Evolutionary conservation across 2,329 filamentous ascomycete species (phyloP), one percentile per base, ranked within the genome.

Genomic region (Neobulgaria alba): DNA sequence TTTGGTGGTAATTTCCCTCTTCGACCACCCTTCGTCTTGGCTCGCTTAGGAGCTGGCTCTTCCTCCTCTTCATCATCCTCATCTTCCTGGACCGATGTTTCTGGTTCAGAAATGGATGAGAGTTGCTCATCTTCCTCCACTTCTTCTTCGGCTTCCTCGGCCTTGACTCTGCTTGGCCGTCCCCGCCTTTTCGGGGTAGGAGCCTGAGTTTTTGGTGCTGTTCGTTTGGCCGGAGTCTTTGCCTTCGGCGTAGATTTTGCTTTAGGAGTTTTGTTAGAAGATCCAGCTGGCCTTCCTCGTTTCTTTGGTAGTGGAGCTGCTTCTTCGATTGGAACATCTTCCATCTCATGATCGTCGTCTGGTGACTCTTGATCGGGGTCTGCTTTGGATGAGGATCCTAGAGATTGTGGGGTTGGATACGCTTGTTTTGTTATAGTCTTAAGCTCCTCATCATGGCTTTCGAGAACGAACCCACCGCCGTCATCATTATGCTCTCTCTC

Each of bases 391-490:
- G 36, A 39, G 1, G 33, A 43, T 30, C 47, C 19, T 12, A 53
- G 37, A 14, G 49, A 46, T 32, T 52, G 50, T 15, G 51, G 42
- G 12, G 49, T 55, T 26, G 47, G 20, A 43, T 51, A 54, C 33
- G 43, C 47, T 26, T 52, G 44, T 3, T 32, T 31, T n/a, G 34
- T 37, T 18, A 8, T 38, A 5, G 46, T 4, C 16, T 38, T 43
- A 2, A 17, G 5, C 10, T 38, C 39, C 23, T 52, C 36, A 21
- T 50, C 45, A 38, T 56, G 45, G 2, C 46, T 52, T 33, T 58
- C 55, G 12, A 60, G 34, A 16, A 58, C 34, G 19, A 59, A 57
- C 1, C 56, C 56, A 14, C 42, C 55, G 9, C 43, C 33, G 10
- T 35, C 34, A n/a, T 49, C 33, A 14, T 47, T 45, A 30, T 55